Evolutionary conservation across 805 yeast genomes (phyloP).

Genomic region (Wickerhamomyces strasburgensis): DNA sequence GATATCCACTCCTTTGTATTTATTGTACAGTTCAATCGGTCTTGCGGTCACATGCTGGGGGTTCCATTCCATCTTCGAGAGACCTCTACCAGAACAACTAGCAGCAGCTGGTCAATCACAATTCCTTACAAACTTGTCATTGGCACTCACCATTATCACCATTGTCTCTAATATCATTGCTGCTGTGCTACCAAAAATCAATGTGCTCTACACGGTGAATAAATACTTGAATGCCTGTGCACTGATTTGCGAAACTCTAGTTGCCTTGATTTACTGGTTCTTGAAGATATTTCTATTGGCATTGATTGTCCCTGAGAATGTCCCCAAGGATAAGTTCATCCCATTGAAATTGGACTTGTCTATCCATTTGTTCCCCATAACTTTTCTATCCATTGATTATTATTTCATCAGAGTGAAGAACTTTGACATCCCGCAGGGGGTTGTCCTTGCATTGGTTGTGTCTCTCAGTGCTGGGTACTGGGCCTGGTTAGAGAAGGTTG

Average conservation of each 20-base stretch:
- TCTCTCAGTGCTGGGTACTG: constrained; percentile 46
- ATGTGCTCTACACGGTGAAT: constrained; percentile 3
- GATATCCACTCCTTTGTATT: background rate
- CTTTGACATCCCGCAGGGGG: constrained; percentile 29
- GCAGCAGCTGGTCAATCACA: constrained; percentile 63
- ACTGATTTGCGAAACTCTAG: constrained; percentile 54
- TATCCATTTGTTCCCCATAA: constrained; percentile 56
- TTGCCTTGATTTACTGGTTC: constrained; percentile 66
- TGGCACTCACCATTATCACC: constrained; percentile 39
- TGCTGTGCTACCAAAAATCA: constrained; percentile 30
- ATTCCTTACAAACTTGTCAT: constrained; percentile 65
- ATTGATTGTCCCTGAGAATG: constrained; percentile 37
- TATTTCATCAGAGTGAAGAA: constrained; percentile 46
- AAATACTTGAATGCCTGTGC: constrained; percentile 40
- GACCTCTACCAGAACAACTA: constrained; percentile 43
- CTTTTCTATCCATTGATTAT: constrained; percentile 49
- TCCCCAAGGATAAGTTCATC: constrained; percentile 28
- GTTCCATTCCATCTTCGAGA: background rate
- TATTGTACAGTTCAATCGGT: background rate
- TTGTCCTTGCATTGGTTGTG: constrained; percentile 37
- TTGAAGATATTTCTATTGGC: constrained; percentile 47
- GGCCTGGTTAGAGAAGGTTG: constrained; percentile 41
- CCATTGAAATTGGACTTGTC: constrained; percentile 50
- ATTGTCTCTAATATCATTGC: constrained; percentile 34
- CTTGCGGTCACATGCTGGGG: constrained; percentile 1